Base-by-base conservation (phyloP, 371 early-diverging fungal genomes). In the Lichtheimia ornata region DNA sequence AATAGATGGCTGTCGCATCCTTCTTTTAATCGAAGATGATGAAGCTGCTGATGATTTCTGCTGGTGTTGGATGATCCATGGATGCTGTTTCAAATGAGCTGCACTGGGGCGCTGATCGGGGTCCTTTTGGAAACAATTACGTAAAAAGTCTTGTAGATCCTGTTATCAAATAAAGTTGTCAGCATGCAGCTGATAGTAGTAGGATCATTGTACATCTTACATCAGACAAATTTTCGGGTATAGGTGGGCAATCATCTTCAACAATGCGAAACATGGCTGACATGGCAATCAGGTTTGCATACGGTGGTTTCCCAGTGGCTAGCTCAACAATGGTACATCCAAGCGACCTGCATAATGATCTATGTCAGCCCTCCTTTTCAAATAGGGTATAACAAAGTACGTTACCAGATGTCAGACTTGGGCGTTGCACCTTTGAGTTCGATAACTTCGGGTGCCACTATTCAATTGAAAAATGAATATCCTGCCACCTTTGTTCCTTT, bases 391-490 rank as follows among this genome's bases (percentile, higher is more conserved):
- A 24, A 58, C 13, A 43, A 50, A 45, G 28, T 43, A 47, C 22
- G 42, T 77, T 62, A 85, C 94, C 95, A 96, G 4, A 96, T 95
- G 67, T 96, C 97, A 0, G 94, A 91, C 22, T 89, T 87, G 4
- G 88, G 87, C 1, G 89, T 85, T 1, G 93, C 85, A 3, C 94
- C 94, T 56, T 89, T 84, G 22, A 94, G 73, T 61, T 92, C 85
- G 71, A 95, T 94, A 0, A 97, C 92, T 78, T 97, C 98, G 2
- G 98, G 98, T n/a, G 98, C 95, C 97, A 97, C 91, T 91, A 64
- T 53, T 51, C 15, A 57, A 58, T 35, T 18, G 6, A 20, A 60
- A n/a, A 49, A 13, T 28, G 22, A 51, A 40, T 51, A 49, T 25
- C 11, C 51, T 24, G 17, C 22, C 7, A 6, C 2, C 14, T 9